Evolutionary conservation across 495 filamentous ascomycete species (phyloP).

Genomic region (Xylaria sp.): DNA sequence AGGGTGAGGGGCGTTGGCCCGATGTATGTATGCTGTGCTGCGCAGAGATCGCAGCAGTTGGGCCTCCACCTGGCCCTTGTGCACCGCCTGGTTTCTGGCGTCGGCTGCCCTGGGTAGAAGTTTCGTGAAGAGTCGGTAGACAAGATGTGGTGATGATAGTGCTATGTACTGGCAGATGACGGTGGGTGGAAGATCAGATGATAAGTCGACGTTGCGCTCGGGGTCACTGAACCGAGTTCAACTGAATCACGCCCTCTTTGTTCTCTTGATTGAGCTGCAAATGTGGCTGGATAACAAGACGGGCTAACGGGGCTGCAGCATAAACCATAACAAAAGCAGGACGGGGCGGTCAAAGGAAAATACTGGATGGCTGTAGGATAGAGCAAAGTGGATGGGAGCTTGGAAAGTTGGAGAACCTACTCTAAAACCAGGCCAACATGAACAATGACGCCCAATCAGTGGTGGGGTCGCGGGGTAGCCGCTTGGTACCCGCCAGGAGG

Average conservation of each 20-base stretch:
- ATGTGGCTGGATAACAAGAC: background rate
- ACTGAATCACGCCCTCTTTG: slow-evolving; percentile 15
- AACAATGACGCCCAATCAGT: slow-evolving; percentile 24
- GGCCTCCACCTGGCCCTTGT: background rate
- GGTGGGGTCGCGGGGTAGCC: slow-evolving; percentile 27
- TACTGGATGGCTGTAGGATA: slow-evolving; percentile 3
- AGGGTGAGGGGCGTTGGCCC: background rate
- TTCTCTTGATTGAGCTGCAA: slow-evolving; percentile 13
- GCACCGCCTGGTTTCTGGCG: background rate
- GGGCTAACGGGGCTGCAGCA: slow-evolving; percentile 19
- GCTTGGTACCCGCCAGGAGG: background rate
- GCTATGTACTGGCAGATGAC: slow-evolving; percentile 1
- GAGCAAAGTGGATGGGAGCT: slow-evolving; percentile 10
- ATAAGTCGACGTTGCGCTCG: slow-evolving; percentile 17
- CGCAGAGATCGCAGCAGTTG: background rate
- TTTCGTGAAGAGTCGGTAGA: slow-evolving; percentile 18
- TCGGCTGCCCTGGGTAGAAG: background rate
- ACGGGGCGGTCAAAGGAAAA: slow-evolving; percentile 24
- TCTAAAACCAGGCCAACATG: background rate
- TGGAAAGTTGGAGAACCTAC: slow-evolving; percentile 26
- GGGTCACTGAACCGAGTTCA: background rate
- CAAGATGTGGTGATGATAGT: slow-evolving; percentile 9
- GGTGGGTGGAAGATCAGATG: slow-evolving; percentile 17
- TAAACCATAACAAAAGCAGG: slow-evolving; percentile 23
- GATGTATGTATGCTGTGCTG: slow-evolving; percentile 5